phyloP scores from a whole-genome alignment of 805 yeast species.

The Yueomyces sp. region DNA sequence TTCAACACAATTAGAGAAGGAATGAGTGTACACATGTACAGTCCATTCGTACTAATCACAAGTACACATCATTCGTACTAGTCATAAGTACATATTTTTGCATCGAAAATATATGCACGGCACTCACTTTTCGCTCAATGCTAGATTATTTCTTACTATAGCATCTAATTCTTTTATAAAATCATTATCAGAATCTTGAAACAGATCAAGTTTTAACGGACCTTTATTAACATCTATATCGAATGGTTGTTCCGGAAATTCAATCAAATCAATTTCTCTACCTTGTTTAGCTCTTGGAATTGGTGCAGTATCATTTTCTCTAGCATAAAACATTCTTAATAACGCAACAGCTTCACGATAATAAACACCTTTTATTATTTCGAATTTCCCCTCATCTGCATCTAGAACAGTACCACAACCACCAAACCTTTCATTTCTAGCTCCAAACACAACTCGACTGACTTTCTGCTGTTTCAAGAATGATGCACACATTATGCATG shows the following conservation, averaged over 20 bases:
- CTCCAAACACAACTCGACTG: conserved; percentile 68
- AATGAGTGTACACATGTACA: background rate
- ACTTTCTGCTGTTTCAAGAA: conserved; percentile 74
- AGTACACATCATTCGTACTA: background rate
- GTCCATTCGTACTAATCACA: background rate
- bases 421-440: conserved; percentile 91
- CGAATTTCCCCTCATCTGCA: conserved; percentile 34
- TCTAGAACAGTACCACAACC: conserved; percentile 83
- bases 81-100: no score
- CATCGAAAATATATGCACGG: no score
- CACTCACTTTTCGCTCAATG: no score
- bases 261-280: conserved; percentile 41
- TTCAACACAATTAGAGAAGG: conserved; percentile 23
- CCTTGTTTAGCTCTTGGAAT: conserved; percentile 61
- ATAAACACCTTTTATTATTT: conserved; percentile 62
- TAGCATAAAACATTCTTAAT: conserved; percentile 70
- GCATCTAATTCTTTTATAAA: background rate
- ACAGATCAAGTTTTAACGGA: background rate
- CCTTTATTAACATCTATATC: background rate
- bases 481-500: conserved; percentile 96
- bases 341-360: conserved; percentile 74
- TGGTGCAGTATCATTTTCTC: conserved; percentile 80
- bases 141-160: background rate
- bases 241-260: conserved; percentile 33
- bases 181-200: background rate